Percentiles rank a stretch among this genome's conserved stretches.
These are phyloP conservation scores for Vaccinium vitisidaea DNA, from an alignment of 148 eudicot genomes.

Conservation along the genomic window DNA sequence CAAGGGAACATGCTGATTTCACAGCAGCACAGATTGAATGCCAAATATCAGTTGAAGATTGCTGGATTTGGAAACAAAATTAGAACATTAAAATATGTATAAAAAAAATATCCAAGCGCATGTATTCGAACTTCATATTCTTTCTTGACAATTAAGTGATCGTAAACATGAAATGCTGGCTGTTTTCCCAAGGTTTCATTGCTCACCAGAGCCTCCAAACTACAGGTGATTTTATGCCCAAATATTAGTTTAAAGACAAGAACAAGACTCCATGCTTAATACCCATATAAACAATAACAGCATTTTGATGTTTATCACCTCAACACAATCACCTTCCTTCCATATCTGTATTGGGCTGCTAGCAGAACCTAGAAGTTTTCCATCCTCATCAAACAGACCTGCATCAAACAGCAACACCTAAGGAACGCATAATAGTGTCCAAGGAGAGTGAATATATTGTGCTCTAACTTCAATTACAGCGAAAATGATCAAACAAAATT, in stretches of 20 bases:
- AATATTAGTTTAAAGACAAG: background rate
- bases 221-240: background rate
- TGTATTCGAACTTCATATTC: background rate
- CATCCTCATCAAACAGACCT: constrained; percentile 83
- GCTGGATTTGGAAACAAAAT: constrained; percentile 45
- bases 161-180: background rate
- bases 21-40: constrained; percentile 95
- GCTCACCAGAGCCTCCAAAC: background rate
- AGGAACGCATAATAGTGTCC: background rate
- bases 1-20: constrained; percentile 76
- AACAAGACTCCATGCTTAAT: background rate
- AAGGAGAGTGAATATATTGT: background rate
- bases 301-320: constrained; percentile 45
- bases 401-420: constrained; percentile 18
- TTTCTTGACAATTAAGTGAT: background rate
- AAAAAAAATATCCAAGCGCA: background rate
- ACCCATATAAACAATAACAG: background rate
- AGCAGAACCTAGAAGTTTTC: constrained; percentile 80
- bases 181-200: background rate
- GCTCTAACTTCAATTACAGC: background rate
- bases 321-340: constrained; percentile 93
- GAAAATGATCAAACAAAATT: background rate
- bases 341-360: constrained; percentile 97
- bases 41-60: constrained; percentile 99
- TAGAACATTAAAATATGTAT: background rate